Evolutionary conservation across 2,329 filamentous ascomycete species (phyloP).

Genomic region (Diaporthe citrichinensis): DNA sequence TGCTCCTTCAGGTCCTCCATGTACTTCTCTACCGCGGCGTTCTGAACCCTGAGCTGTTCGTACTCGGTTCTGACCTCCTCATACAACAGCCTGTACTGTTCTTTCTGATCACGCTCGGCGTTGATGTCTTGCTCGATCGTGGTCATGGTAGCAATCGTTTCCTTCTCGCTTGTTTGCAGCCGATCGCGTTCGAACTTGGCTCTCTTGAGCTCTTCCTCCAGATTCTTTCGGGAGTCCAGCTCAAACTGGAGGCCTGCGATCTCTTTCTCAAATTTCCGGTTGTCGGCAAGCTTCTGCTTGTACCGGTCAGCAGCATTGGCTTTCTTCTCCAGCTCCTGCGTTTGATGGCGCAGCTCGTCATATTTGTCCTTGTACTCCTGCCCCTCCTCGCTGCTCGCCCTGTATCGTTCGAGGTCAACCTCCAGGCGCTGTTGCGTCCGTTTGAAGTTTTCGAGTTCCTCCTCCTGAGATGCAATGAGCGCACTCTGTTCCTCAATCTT

Average conservation of each 20-base stretch:
- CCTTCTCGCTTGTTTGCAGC: slow-evolving; percentile 48
- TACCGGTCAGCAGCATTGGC: slow-evolving; percentile 75
- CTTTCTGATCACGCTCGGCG: slow-evolving; percentile 47
- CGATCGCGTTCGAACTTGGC: slow-evolving; percentile 49
- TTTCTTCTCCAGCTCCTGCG: slow-evolving; percentile 71
- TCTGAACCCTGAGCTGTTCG: slow-evolving; percentile 60
- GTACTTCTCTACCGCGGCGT: slow-evolving; percentile 64
- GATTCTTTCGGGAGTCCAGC: slow-evolving; percentile 58
- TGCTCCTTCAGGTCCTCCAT: slow-evolving; percentile 74
- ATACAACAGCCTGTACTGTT: slow-evolving; percentile 48
- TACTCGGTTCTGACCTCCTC: slow-evolving; percentile 55
- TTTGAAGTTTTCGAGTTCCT: slow-evolving; percentile 70
- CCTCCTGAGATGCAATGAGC: slow-evolving; percentile 79
- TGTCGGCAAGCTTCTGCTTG: slow-evolving; percentile 73
- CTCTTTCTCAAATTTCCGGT: slow-evolving; percentile 69
- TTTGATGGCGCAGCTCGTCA: slow-evolving; percentile 70
- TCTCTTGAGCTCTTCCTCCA: slow-evolving; percentile 51
- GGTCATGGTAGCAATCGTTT: slow-evolving; percentile 49
- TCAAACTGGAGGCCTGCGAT: slow-evolving; percentile 69
- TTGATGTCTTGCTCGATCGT: slow-evolving; percentile 45
- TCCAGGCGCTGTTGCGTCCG: slow-evolving; percentile 60
- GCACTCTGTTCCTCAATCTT: slow-evolving; percentile 77
- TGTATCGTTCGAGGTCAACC: slow-evolving; percentile 64
- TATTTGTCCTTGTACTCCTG: slow-evolving; percentile 71
- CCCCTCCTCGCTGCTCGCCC: slow-evolving; percentile 61